Conservation (phyloP, 495 filamentous ascomycete genomes). For the Thozetella sp. region DNA sequence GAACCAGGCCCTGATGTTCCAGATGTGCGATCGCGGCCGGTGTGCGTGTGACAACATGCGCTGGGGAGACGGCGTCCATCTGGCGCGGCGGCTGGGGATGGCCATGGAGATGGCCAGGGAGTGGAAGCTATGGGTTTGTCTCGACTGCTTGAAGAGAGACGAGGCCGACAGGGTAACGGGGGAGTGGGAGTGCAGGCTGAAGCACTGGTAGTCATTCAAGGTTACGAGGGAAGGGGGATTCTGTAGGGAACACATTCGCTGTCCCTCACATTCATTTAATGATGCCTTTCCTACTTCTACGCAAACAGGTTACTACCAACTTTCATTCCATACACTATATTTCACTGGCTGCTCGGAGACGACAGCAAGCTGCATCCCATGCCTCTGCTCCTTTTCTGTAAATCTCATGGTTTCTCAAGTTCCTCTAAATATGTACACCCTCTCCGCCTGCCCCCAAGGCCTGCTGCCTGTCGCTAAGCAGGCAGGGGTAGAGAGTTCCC, state of each 20-base stretch:
- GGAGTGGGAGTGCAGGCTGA: slow-evolving; percentile 5
- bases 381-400: too few relatives aligned
- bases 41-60: slow-evolving; percentile 7
- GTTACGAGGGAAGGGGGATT: too few relatives aligned
- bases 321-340: too few relatives aligned
- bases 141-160: slow-evolving; percentile 13
- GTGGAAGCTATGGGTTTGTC: slow-evolving; percentile 16
- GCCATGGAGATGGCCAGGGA: slow-evolving; percentile 2
- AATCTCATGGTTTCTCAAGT: too few relatives aligned
- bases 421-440: not conserved
- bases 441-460: not conserved
- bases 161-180: not conserved
- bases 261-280: too few relatives aligned
- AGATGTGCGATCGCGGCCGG: slow-evolving; percentile 8
- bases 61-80: slow-evolving; percentile 5
- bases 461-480: too few relatives aligned
- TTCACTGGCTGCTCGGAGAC: too few relatives aligned
- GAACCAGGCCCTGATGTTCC: slow-evolving; percentile 8
- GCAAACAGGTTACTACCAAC: too few relatives aligned
- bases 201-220: slow-evolving; percentile 17
- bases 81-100: not conserved
- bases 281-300: too few relatives aligned
- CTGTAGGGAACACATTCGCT: too few relatives aligned
- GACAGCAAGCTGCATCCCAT: not conserved
- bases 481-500: too few relatives aligned